These are phyloP conservation scores for Candida neerlandica DNA, from an alignment of 1,139 yeast genomes.

Conservation along the genomic window DNA sequence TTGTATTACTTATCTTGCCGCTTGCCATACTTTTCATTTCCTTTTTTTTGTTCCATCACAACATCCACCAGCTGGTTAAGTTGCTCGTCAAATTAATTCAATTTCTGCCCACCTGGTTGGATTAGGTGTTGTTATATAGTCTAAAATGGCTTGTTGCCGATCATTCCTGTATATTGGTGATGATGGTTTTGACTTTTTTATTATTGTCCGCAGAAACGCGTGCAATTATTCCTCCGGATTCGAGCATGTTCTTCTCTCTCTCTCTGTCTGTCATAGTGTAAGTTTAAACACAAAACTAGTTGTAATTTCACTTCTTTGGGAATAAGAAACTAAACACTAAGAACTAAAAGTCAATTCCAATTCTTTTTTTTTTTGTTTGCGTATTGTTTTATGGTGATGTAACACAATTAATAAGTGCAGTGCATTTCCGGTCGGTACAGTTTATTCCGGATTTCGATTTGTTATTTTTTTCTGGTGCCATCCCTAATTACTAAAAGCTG, in stretches of 20 bases:
- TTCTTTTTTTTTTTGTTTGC: neutral
- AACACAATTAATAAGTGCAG: neutral
- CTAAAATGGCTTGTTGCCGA: no score
- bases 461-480: neutral
- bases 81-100: no score
- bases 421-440: neutral
- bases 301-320: neutral
- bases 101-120: no score
- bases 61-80: no score
- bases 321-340: neutral
- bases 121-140: no score
- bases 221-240: neutral
- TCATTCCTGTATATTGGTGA: no score
- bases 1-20: no score
- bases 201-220: neutral
- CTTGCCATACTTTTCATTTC: neutral
- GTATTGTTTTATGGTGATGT: neutral
- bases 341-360: neutral
- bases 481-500: slow-evolving; percentile 1
- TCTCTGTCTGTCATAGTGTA: neutral
- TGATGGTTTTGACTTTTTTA: no score
- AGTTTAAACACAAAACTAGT: neutral
- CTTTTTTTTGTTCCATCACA: neutral
- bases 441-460: slow-evolving; percentile 1
- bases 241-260: no score